phyloP scores from a whole-genome alignment of 169 alveolate genomes.

The Eimeria acervulina region DNA sequence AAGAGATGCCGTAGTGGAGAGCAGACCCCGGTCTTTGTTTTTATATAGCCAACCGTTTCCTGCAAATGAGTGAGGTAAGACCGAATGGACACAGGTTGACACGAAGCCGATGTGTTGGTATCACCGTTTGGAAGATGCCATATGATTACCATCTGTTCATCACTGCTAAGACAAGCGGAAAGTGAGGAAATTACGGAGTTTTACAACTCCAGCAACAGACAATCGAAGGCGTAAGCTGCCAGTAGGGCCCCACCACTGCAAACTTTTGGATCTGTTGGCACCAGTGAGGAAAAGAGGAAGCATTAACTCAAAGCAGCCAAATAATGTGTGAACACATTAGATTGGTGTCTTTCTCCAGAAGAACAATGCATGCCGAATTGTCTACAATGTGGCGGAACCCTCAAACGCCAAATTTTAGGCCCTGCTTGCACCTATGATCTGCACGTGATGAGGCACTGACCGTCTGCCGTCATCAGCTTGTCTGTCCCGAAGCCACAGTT shows the following conservation, averaged over 20 bases:
- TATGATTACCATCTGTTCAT: no score
- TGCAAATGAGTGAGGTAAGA: conserved; percentile 43
- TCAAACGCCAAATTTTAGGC: background rate
- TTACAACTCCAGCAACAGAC: background rate
- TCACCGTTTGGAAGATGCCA: background rate
- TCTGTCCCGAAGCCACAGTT: conserved; percentile 99
- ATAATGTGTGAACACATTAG: background rate
- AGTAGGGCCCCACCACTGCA: background rate
- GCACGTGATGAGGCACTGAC: conserved; percentile 58
- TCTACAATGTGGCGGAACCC: background rate
- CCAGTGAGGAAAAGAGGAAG: background rate
- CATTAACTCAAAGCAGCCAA: background rate
- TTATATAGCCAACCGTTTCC: conserved; percentile 96
- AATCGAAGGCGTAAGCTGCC: background rate
- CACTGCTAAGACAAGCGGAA: background rate
- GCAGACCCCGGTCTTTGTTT: conserved; percentile 97
- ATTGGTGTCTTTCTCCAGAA: background rate
- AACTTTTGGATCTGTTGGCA: background rate
- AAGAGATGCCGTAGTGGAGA: conserved; percentile 97
- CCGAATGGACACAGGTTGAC: background rate
- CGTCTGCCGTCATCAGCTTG: conserved; percentile 92
- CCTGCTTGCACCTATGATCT: background rate
- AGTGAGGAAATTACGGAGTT: background rate
- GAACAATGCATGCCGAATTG: background rate
- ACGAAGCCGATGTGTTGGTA: background rate